Conservation (phyloP, 202 grass and related monocot species). For the Schoenoplectus tabernaemontani region DNA sequence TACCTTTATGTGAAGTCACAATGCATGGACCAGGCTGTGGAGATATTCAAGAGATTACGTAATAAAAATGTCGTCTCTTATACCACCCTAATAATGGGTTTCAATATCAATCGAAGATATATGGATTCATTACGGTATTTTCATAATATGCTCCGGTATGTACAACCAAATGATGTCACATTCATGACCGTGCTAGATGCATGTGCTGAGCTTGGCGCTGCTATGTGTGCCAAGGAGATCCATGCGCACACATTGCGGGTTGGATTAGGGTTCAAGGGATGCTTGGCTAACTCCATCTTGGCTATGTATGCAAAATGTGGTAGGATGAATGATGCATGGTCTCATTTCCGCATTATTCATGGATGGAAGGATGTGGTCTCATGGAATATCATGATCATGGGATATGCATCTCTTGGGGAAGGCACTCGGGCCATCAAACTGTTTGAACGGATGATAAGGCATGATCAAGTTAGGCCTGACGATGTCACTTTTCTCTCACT, state of each 20-base stretch:
- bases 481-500: slow-evolving; percentile 80
- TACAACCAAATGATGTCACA: slow-evolving; percentile 66
- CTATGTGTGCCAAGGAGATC: slow-evolving; percentile 75
- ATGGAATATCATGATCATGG: slow-evolving; percentile 83
- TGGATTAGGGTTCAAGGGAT: slow-evolving; percentile 50
- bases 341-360: slow-evolving; percentile 44
- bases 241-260: slow-evolving; percentile 69
- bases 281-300: slow-evolving; percentile 71
- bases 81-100: slow-evolving; percentile 73
- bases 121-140: slow-evolving; percentile 81
- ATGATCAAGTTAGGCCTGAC: slow-evolving; percentile 49
- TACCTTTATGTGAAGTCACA: slow-evolving; percentile 85
- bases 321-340: slow-evolving; percentile 60
- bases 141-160: slow-evolving; percentile 60
- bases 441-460: slow-evolving; percentile 57
- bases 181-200: slow-evolving; percentile 67
- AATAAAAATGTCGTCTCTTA: slow-evolving; percentile 79
- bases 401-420: slow-evolving; percentile 55
- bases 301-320: slow-evolving; percentile 89
- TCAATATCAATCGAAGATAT: slow-evolving; percentile 69
- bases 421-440: slow-evolving; percentile 47
- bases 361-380: slow-evolving; percentile 65
- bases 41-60: slow-evolving; percentile 64
- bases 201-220: slow-evolving; percentile 56
- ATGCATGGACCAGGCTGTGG: slow-evolving; percentile 70